Evolutionary conservation across 2,329 filamentous ascomycete genomes (phyloP).

Genomic region (Aspergillus awamori): DNA sequence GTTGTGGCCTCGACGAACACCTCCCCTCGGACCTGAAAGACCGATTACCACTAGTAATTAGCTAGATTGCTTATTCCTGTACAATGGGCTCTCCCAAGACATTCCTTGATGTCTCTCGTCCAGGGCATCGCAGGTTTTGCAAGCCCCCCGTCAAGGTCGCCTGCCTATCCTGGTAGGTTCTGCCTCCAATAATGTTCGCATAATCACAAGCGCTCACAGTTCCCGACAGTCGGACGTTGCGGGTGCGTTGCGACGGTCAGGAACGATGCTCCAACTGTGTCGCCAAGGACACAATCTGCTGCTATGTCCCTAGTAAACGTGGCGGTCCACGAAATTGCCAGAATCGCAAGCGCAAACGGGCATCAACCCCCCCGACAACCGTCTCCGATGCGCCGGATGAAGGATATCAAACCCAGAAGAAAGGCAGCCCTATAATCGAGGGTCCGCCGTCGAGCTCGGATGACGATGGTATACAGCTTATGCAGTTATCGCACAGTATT

Average conservation of each 20-base stretch:
- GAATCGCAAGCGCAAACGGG: constrained; percentile 6
- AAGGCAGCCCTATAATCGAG: neutral
- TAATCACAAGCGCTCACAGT: neutral
- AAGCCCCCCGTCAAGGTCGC: constrained; percentile 55
- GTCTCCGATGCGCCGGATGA: neutral
- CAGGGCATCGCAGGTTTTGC: constrained; percentile 10
- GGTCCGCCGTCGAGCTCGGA: neutral
- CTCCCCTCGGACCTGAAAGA: too few relatives aligned
- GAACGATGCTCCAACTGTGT: constrained; percentile 43
- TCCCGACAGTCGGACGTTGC: constrained; percentile 45
- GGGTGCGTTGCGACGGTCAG: constrained; percentile 53
- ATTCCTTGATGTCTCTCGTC: neutral
- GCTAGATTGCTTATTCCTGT: neutral
- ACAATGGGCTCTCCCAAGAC: neutral
- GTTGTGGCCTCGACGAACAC: too few relatives aligned
- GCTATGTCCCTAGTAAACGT: constrained; percentile 7
- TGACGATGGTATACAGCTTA: neutral
- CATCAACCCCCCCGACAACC: neutral
- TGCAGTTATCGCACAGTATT: too few relatives aligned
- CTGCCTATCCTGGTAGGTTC: constrained; percentile 54
- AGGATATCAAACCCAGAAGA: neutral
- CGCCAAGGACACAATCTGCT: constrained; percentile 31
- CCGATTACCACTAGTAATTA: neutral
- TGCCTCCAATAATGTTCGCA: too few relatives aligned
- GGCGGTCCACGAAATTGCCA: constrained; percentile 1